Conservation (phyloP, 1,139 yeast genomes). For the Suhomyces choctaworum region DNA sequence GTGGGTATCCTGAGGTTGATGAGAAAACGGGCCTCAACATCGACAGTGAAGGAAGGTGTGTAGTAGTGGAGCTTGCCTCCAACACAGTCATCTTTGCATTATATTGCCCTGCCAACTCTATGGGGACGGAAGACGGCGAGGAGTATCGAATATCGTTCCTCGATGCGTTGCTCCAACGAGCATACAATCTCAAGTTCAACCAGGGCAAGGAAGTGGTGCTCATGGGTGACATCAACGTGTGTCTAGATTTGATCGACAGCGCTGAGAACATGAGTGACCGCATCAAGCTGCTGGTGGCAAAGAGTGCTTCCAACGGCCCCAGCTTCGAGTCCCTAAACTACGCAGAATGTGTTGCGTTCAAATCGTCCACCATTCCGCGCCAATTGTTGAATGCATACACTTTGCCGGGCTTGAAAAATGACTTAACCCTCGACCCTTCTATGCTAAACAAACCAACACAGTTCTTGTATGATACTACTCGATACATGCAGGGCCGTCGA, state of each 20-base stretch:
- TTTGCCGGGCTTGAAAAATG: slow-evolving; percentile 13
- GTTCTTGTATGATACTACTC: slow-evolving; percentile 63
- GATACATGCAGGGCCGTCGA: slow-evolving; percentile 57
- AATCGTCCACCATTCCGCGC: slow-evolving; percentile 44
- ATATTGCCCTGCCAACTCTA: slow-evolving; percentile 92
- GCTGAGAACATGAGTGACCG: slow-evolving; percentile 65
- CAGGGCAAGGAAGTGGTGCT: slow-evolving; percentile 68
- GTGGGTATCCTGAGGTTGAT: slow-evolving; percentile 64
- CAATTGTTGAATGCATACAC: slow-evolving; percentile 43
- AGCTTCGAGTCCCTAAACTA: slow-evolving; percentile 45
- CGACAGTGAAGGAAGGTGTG: slow-evolving; percentile 84
- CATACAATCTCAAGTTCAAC: slow-evolving; percentile 46
- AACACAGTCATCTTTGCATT: slow-evolving; percentile 68
- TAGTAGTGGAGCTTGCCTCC: slow-evolving; percentile 68
- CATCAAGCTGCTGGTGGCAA: slow-evolving; percentile 24
- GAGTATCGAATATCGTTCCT: slow-evolving; percentile 59
- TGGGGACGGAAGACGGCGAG: slow-evolving; percentile 69
- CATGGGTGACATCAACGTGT: slow-evolving; percentile 86
- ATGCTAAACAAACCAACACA: slow-evolving; percentile 15
- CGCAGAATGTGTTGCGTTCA: slow-evolving; percentile 41
- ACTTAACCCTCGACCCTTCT: slow-evolving; percentile 6
- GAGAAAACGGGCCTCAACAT: slow-evolving; percentile 45
- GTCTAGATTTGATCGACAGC: slow-evolving; percentile 76
- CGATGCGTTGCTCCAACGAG: slow-evolving; percentile 56
- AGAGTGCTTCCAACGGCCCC: slow-evolving; percentile 17